Evolutionary conservation across 441 rosid genomes (phyloP), one percentile per base, ranked within the genome.

Genomic region (Metrosideros polymorpha): DNA sequence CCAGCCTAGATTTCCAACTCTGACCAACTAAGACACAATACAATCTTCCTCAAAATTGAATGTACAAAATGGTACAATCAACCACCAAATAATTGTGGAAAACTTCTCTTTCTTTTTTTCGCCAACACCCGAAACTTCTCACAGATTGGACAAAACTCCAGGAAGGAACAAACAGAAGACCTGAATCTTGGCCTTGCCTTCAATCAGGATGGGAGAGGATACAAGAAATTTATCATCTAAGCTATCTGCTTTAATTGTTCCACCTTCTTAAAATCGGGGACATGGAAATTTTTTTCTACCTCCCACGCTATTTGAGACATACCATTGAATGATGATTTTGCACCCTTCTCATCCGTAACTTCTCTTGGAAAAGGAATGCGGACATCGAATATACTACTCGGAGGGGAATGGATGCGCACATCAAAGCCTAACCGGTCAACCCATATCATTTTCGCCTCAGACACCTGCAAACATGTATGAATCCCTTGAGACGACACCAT

Each of bases 271-370:
- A 95, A 93, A 82, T 92, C 92, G 2, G 93, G 91, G 6, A 85
- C 86, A 24, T 89, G 90, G 85, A 91, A 93, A 88, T 94, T 93
- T 88, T 94, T 97, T 91, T 96, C 99, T 77, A 95, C 95, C 91
- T 97, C 99, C 99, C 99, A 96, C 52, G 99, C 99, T 25, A 91
- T 92, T 86, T 97, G 98, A 53, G 99, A 95, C 99, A 97, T 95
- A 66, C 99, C 91, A 90, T 97, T 97, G 82, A 97, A 94, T 13
- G 98, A 94, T 43, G 99, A 97, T 88, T 94, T 97, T 19, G 96
- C 99, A 82, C 98, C 97, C 87, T 97, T 97, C 88, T 91, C 96
- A 89, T 96, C 98, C 2, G 89, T 88, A 86, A 96, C 99, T 92
- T 97, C 99, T 86, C 91, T 87, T 1, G 99, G 98, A 90, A 97